Base-by-base conservation (phyloP, 306 rosid species). In the Calophaca sinica region DNA sequence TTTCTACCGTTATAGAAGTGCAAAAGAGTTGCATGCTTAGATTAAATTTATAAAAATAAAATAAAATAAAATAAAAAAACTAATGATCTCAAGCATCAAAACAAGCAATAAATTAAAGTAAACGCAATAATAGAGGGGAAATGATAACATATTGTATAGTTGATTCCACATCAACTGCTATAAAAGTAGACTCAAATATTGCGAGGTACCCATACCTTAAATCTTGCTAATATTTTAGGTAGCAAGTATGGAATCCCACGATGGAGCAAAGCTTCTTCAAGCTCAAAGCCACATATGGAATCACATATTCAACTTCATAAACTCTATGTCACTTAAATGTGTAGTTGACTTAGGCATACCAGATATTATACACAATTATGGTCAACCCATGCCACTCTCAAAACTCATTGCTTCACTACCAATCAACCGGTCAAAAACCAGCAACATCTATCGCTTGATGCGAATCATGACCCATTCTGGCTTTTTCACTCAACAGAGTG, bases 311-410 rank as follows among this genome's bases (percentile, higher is more conserved):
- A 76, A 41, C 6, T 76, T 66, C 68, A 54, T 76, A 33, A 66
- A 66, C 45, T 54, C 80, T 0, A 66, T 76, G 80, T 66, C 60
- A 15, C 74, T 76, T 15, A 76, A 76, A 76, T 76, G 80, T 31
- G 13, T 12, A 4, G 68, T 76, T 42, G 74, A 76, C 0, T 66
- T 76, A 45, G 74, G 68, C 6, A 76, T 76, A 76, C 42, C 74
- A 6, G 68, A 76, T 66, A 14, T 55, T 3, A 76, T 76, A 13
- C 68, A 76, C 65, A 76, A 66, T 7, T 45, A 76, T 66, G 80
- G 80, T 6, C 5, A 76, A 66, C 74, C 80, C 38, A 76, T 76
- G 74, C 49, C 80, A 31, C 74, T 66, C 6, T 31, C 80, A 31
- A 12, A 76, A 35, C 68, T 76, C 51, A 76, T 76, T 66, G 15